A percentile compares a stretch with the other conserved stretches of the same genome.
phyloP scores from a whole-genome alignment of 1,139 yeast species.

The Kodamaea sp. region DNA sequence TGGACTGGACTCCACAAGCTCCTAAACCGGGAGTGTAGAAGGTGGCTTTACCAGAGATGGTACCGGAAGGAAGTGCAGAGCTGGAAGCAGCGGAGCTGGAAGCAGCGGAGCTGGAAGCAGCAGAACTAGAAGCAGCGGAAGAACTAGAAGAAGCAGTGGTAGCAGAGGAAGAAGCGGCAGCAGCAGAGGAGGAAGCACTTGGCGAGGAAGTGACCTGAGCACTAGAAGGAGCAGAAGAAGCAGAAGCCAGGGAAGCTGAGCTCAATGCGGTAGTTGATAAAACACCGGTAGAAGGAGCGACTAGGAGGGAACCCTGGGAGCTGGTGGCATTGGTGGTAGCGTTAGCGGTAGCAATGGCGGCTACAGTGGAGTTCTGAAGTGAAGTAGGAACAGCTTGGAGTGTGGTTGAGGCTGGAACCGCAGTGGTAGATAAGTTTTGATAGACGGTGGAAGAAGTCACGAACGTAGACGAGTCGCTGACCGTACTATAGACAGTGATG shows the following conservation, averaged over 20 bases:
- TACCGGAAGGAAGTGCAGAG: slow-evolving; percentile 16
- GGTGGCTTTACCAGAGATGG: slow-evolving; percentile 56
- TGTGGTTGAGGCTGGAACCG: too few species aligned
- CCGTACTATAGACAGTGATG: slow-evolving; percentile 1
- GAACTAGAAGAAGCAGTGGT: slow-evolving; percentile 12
- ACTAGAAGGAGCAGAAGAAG: slow-evolving; percentile 1
- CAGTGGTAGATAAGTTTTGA: too few species aligned
- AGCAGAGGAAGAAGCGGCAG: slow-evolving; percentile 15
- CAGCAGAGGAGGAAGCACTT: slow-evolving; percentile 12
- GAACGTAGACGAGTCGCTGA: not conserved
- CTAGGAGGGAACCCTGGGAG: too few species aligned
- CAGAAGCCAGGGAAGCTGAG: not conserved
- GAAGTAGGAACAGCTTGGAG: not conserved
- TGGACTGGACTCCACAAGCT: slow-evolving; percentile 56
- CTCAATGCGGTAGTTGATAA: not conserved
- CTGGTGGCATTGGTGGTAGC: too few species aligned
- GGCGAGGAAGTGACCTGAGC: not conserved
- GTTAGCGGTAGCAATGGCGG: not conserved
- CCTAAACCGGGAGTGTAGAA: slow-evolving; percentile 60
- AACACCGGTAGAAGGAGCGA: not conserved
- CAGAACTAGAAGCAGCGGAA: slow-evolving; percentile 14
- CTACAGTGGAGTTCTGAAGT: slow-evolving; percentile 1
- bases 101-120: slow-evolving; percentile 18
- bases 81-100: slow-evolving; percentile 21
- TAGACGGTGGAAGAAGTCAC: too few species aligned